A percentile compares a stretch with the other conserved stretches of the same genome.
Conservation (phyloP, 208 protist species). For the Crithidia expoeki region DNA sequence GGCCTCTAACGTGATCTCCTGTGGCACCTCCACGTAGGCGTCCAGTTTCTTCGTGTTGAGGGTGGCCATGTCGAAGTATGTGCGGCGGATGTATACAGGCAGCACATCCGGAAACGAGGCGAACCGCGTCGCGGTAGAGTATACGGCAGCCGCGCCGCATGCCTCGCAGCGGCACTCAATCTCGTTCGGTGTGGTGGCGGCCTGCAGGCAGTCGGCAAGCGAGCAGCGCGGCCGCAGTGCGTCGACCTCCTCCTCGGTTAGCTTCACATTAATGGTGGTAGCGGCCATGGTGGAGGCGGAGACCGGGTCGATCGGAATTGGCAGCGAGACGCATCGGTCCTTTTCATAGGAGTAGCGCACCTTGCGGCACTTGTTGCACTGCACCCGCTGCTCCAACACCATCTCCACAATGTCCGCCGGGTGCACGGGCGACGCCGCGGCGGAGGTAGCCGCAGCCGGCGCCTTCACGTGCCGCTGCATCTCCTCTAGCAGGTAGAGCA, state of each 20-base stretch:
- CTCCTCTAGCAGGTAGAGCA: conserved; percentile 91
- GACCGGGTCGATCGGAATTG: conserved; percentile 80
- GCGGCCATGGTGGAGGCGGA: conserved; percentile 35
- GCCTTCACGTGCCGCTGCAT: conserved; percentile 75
- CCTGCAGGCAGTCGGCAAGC: conserved; percentile 70
- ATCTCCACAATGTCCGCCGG: conserved; percentile 76
- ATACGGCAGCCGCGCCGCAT: conserved; percentile 52
- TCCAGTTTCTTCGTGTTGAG: conserved; percentile 87
- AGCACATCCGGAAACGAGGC: conserved; percentile 90
- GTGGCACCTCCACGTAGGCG: conserved; percentile 85
- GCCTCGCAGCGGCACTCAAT: conserved; percentile 80
- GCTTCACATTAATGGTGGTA: conserved; percentile 26
- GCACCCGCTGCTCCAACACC: conserved; percentile 85
- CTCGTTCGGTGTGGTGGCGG: conserved; percentile 27
- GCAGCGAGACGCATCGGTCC: conserved; percentile 89
- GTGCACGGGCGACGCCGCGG: conserved; percentile 23
- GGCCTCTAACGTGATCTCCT: conserved; percentile 58
- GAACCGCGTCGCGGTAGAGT: conserved; percentile 60
- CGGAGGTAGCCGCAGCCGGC: neutral
- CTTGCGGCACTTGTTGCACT: conserved; percentile 82
- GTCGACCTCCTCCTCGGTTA: conserved; percentile 64
- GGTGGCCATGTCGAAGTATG: conserved; percentile 78
- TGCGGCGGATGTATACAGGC: conserved; percentile 72
- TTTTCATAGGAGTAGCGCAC: conserved; percentile 90
- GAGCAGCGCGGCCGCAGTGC: conserved; percentile 53